Percentiles rank a stretch among this genome's conserved stretches.
Evolutionary conservation across 2,329 filamentous ascomycete genomes (phyloP).

Genomic region (Ceratocystis albifundus): DNA sequence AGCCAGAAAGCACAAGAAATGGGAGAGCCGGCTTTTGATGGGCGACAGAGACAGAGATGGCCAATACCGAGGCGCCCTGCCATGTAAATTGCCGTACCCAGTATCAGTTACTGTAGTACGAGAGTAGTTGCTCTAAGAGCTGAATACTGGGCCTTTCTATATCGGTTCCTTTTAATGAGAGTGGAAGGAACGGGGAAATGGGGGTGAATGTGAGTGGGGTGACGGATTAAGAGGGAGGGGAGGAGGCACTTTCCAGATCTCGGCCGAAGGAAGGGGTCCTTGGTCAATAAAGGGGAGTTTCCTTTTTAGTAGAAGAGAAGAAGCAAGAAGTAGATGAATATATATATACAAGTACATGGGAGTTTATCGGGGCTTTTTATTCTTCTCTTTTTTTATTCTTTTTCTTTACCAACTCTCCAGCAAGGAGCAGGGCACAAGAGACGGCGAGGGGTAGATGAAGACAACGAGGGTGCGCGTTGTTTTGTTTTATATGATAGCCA

Average conservation of each 20-base stretch:
- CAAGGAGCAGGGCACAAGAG: not conserved
- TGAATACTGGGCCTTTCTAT: conserved; percentile 7
- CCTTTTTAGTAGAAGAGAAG: not conserved
- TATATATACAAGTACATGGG: not conserved
- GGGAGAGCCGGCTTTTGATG: too few species aligned
- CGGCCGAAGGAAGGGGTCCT: not conserved
- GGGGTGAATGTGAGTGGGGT: not conserved
- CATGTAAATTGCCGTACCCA: not conserved
- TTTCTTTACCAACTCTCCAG: not conserved
- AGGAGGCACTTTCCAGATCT: not conserved
- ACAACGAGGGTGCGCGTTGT: too few species aligned
- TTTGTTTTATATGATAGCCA: too few species aligned
- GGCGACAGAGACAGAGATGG: not conserved
- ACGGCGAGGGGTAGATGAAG: not conserved
- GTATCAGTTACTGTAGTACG: not conserved
- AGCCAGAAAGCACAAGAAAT: not conserved
- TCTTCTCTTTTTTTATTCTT: too few species aligned
- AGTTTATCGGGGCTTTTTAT: too few species aligned
- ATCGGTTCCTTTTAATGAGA: conserved; percentile 9
- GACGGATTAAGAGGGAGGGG: not conserved
- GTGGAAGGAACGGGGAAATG: not conserved
- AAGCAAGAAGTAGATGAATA: not conserved
- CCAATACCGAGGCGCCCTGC: not conserved
- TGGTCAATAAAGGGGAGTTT: too few species aligned
- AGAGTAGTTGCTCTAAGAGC: not conserved